These are phyloP conservation scores for Alternaria dauci DNA, from an alignment of 2,329 filamentous ascomycete genomes.

Conservation along the genomic window DNA sequence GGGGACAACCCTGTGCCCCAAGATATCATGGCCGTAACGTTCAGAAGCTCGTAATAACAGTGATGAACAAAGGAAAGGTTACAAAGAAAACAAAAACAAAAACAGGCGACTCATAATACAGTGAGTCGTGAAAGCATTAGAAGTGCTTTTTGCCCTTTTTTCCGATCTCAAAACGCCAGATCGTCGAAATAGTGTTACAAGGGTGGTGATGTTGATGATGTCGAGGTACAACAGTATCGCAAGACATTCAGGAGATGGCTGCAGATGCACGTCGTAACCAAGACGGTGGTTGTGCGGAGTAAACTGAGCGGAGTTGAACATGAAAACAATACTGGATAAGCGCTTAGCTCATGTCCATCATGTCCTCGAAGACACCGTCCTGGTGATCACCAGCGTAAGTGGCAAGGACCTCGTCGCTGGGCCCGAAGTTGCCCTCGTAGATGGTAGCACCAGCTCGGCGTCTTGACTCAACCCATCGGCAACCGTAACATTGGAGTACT, in stretches of 20 bases:
- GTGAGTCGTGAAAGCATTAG: slow-evolving; percentile 23
- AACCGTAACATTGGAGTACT: slow-evolving; percentile 74
- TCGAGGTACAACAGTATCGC: slow-evolving; percentile 15
- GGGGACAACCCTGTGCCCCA: slow-evolving; percentile 10
- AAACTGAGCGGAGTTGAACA: background rate
- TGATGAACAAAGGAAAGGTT: slow-evolving; percentile 20
- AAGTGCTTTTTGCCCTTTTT: slow-evolving; percentile 21
- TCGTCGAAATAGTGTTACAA: slow-evolving; percentile 16
- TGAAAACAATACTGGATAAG: background rate
- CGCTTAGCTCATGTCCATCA: slow-evolving; percentile 63
- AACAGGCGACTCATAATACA: slow-evolving; percentile 9
- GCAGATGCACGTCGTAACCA: slow-evolving; percentile 21
- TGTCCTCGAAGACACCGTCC: slow-evolving; percentile 58
- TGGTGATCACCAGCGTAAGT: slow-evolving; percentile 54
- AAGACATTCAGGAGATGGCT: slow-evolving; percentile 21
- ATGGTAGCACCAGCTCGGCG: slow-evolving; percentile 90
- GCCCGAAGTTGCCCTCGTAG: slow-evolving; percentile 96
- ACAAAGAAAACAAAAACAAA: slow-evolving; percentile 1
- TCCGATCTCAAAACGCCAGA: slow-evolving; percentile 25
- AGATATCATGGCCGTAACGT: slow-evolving; percentile 21
- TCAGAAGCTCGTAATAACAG: slow-evolving; percentile 18
- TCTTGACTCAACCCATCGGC: slow-evolving; percentile 80
- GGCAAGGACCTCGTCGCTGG: slow-evolving; percentile 68
- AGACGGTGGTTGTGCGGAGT: slow-evolving; percentile 8
- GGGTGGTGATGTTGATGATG: slow-evolving; percentile 17